Evolutionary conservation across 352 stramenopile species (phyloP).

Genomic region (Elongisporangium anandrum): DNA sequence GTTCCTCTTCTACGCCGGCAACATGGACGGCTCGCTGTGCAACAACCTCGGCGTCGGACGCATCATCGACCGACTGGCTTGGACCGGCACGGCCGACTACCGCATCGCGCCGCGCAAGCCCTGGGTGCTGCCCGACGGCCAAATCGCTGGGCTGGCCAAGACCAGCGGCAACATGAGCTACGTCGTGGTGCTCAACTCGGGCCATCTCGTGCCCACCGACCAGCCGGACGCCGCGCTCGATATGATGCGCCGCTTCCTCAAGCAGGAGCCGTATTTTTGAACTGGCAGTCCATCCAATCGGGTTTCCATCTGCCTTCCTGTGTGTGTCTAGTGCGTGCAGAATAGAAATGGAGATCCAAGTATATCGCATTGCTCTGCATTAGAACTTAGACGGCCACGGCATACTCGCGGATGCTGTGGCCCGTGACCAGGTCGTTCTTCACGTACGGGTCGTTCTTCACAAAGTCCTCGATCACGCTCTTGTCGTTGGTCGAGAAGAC

Average conservation of each 20-base stretch:
- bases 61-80: conserved; percentile 78
- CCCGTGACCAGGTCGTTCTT: conserved; percentile 63
- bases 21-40: conserved; percentile 79
- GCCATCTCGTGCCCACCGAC: conserved; percentile 67
- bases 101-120: conserved; percentile 46
- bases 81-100: conserved; percentile 64
- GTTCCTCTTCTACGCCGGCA: conserved; percentile 80
- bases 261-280: conserved; percentile 22
- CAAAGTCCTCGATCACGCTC: conserved; percentile 56
- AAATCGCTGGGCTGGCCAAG: conserved; percentile 64
- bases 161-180: conserved; percentile 76
- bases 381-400: conserved; percentile 45
- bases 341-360: conserved; percentile 8
- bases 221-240: conserved; percentile 66
- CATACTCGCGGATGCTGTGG: conserved; percentile 70
- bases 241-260: conserved; percentile 80
- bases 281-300: background rate
- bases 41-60: conserved; percentile 76
- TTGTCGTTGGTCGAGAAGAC: conserved; percentile 61
- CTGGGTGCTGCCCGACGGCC: conserved; percentile 48
- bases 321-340: conserved; percentile 10
- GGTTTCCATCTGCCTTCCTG: background rate
- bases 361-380: background rate
- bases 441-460: conserved; percentile 64
- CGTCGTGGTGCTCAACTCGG: conserved; percentile 78